Evolutionary conservation across 176 grass and related monocot species (phyloP).

Genomic region (barley (Hordeum vulgare)): DNA sequence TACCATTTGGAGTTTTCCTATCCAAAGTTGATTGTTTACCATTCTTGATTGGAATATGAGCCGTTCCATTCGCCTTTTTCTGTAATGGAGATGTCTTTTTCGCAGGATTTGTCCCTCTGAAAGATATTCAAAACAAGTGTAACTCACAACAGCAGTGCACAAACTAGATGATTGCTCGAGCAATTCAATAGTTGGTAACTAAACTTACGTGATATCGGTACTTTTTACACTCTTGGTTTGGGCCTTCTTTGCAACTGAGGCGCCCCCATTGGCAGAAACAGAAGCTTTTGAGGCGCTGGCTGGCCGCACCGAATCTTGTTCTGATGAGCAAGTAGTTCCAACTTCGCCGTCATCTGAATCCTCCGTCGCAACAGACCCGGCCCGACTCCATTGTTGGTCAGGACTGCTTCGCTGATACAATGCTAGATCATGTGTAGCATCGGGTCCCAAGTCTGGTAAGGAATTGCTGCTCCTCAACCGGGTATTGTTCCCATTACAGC

Average conservation of each 20-base stretch:
- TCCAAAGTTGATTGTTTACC: neutral
- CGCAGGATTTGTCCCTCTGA: conserved; percentile 19
- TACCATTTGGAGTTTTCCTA: conserved; percentile 39
- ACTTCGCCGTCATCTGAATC: conserved; percentile 62
- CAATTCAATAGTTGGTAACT: neutral
- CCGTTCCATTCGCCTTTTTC: conserved; percentile 21
- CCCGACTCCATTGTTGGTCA: conserved; percentile 34
- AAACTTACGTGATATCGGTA: conserved; percentile 35
- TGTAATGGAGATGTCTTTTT: conserved; percentile 23
- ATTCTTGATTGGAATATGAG: conserved; percentile 11
- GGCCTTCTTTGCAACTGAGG: conserved; percentile 24
- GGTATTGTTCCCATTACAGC: conserved; percentile 15
- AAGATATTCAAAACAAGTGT: neutral
- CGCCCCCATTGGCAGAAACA: conserved; percentile 7
- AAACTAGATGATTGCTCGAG: neutral
- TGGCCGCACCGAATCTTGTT: conserved; percentile 39
- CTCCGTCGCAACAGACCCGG: conserved; percentile 50
- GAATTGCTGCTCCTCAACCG: conserved; percentile 35
- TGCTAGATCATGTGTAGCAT: conserved; percentile 20
- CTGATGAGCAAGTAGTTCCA: conserved; percentile 56
- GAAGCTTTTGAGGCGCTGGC: conserved; percentile 43
- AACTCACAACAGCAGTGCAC: neutral
- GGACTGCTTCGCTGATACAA: conserved; percentile 46
- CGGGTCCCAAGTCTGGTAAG: conserved; percentile 42
- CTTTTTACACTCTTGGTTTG: conserved; percentile 34